These are phyloP conservation scores for Pseudophaeomoniella oleicola DNA, from an alignment of 2,329 filamentous ascomycete species.

Conservation along the genomic window DNA sequence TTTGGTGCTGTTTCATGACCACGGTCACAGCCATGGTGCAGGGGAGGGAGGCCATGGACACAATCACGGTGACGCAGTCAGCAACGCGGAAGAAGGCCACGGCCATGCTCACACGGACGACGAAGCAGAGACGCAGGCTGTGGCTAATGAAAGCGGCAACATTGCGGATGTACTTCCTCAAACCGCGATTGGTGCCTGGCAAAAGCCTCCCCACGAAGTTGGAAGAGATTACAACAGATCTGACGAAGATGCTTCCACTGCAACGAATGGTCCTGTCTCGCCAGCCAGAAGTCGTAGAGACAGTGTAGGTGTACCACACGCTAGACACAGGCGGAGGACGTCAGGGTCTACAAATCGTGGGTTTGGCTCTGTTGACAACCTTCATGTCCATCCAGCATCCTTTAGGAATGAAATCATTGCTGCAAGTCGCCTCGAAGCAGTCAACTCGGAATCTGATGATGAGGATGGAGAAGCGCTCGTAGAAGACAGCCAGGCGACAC, in stretches of 20 bases:
- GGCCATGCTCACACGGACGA: constrained; percentile 27
- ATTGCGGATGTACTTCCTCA: constrained; percentile 50
- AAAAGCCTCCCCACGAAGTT: constrained; percentile 9
- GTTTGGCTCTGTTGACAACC: constrained; percentile 46
- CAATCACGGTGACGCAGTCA: constrained; percentile 22
- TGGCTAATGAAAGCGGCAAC: constrained; percentile 44
- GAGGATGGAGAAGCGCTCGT: constrained; percentile 14
- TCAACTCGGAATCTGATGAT: constrained; percentile 37
- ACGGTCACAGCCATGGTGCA: constrained; percentile 66
- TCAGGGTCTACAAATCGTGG: constrained; percentile 42
- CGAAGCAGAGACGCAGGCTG: constrained; percentile 16
- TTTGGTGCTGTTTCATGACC: constrained; percentile 81
- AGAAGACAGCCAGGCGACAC: constrained; percentile 14
- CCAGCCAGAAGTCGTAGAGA: constrained; percentile 17
- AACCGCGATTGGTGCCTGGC: constrained; percentile 39
- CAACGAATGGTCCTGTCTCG: constrained; percentile 14
- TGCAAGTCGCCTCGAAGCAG: constrained; percentile 40
- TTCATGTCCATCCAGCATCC: constrained; percentile 76
- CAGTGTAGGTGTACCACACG: constrained; percentile 8
- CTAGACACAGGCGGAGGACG: constrained; percentile 42
- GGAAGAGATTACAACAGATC: constrained; percentile 10
- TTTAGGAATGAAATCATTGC: constrained; percentile 88
- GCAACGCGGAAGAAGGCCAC: constrained; percentile 38
- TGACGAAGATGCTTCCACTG: constrained; percentile 15
- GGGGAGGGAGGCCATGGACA: constrained; percentile 36